Evolutionary conservation across 2,329 filamentous ascomycete species (phyloP).

Genomic region (Elsinoe ampelina): DNA sequence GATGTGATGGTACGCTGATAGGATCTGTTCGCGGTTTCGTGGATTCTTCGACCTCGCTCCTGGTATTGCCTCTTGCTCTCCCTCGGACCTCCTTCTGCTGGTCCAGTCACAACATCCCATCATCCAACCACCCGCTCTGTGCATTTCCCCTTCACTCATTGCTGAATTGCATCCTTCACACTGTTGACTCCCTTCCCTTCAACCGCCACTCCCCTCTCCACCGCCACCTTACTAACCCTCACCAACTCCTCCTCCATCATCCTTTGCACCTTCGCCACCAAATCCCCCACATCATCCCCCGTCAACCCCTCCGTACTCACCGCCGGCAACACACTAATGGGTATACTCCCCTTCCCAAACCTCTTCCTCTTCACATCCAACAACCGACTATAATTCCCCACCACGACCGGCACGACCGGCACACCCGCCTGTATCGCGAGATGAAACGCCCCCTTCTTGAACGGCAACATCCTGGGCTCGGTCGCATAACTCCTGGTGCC

Average conservation of each 20-base stretch:
- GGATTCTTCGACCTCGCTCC: not conserved
- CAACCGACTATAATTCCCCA: constrained; percentile 43
- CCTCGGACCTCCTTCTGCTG: not conserved
- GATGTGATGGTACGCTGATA: not conserved
- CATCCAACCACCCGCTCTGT: too few species aligned
- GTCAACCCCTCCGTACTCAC: constrained; percentile 68
- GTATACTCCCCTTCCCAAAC: constrained; percentile 44
- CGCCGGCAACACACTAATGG: constrained; percentile 63
- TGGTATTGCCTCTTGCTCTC: not conserved
- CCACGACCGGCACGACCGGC: constrained; percentile 71
- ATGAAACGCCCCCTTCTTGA: constrained; percentile 98
- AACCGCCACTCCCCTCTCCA: constrained; percentile 21
- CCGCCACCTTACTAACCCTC: constrained; percentile 30
- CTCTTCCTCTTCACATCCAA: constrained; percentile 36
- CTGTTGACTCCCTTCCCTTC: not conserved
- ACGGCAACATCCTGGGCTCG: constrained; percentile 75
- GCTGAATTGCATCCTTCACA: constrained; percentile 5
- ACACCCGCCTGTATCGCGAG: constrained; percentile 89
- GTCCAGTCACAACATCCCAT: too few species aligned
- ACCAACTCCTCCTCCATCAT: constrained; percentile 59
- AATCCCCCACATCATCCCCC: constrained; percentile 64
- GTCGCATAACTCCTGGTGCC: constrained; percentile 84
- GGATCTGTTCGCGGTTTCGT: too few species aligned
- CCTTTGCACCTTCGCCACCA: constrained; percentile 59
- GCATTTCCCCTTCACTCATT: not conserved